Evolutionary conservation across 2,329 filamentous ascomycete genomes (phyloP), one percentile per base, ranked within the genome.

Genomic region (Fusarium sp.): DNA sequence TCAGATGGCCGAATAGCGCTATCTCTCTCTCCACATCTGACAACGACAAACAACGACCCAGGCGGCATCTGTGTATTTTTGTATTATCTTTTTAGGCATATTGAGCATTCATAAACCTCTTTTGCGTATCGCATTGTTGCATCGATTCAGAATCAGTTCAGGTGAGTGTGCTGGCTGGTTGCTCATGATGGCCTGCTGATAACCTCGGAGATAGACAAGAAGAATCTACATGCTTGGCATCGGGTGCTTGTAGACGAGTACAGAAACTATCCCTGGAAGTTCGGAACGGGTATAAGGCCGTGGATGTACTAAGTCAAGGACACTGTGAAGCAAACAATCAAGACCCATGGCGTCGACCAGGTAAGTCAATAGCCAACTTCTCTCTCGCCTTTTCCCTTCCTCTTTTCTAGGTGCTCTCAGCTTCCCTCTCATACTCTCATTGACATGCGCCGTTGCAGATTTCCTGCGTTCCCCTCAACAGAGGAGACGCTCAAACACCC

Each of bases 401-500:
- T n/a, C 52, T 27, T 38, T 12, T 22, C 38, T 63, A 15, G 10
- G 17, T 33, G 15, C 47, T 45, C 27, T 2, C 6, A 40, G 25
- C 30, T 20, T 25, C 25, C 25, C 20, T 12, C n/a, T 37, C 17
- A 14, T 40, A 12, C 38, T 58, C 60, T 71, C 43, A 63, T 64
- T 43, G 22, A 43, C 22, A 73, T 75, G 65, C 64, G 45, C 25
- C 62, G 33, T 54, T 45, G 22, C 54, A 78, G 76, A 43, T 57
- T 60, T 32, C 15, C 32, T 45, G 52, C 38, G 37, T 81, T 82
- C 54, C 84, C 86, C 35, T 88, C 87, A 5, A 85, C 87, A 7
- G 88, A 88, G 38, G 88, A 93, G 78, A 89, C 92, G 35, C 81
- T 89, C 71, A 83, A 87, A 47, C 92, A 93, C 77, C 91, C 92